A percentile compares a stretch with the other conserved stretches of the same genome.
Conservation (phyloP, 2,329 filamentous ascomycete genomes). For the Myotisia sp. region DNA sequence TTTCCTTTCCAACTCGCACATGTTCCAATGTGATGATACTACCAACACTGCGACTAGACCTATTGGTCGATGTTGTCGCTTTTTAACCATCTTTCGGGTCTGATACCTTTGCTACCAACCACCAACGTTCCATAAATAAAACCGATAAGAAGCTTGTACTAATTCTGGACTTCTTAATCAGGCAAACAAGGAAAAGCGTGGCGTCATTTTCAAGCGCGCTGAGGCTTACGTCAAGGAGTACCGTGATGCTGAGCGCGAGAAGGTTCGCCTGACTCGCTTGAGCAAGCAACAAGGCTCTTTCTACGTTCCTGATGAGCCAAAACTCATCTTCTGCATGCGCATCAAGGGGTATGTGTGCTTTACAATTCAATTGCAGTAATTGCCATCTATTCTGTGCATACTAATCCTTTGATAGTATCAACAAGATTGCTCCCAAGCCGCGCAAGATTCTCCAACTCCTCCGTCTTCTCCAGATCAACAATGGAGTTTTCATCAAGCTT, state of each 20-base stretch:
- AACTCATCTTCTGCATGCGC: constrained; percentile 93
- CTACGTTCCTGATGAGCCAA: constrained; percentile 88
- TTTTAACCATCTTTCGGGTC: constrained; percentile 49
- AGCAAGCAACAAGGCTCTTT: constrained; percentile 86
- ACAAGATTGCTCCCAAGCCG: constrained; percentile 99
- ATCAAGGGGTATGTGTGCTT: constrained; percentile 99
- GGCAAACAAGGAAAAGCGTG: constrained; percentile 98
- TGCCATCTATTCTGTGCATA: not conserved
- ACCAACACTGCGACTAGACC: constrained; percentile 85
- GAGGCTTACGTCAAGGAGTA: constrained; percentile 99
- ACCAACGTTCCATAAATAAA: constrained; percentile 12
- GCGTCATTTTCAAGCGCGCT: constrained; percentile 98
- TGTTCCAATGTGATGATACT: constrained; percentile 63
- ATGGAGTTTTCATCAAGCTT: constrained; percentile 92
- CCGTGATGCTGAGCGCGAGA: constrained; percentile 95
- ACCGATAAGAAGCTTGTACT: constrained; percentile 1
- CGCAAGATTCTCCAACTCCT: constrained; percentile 99
- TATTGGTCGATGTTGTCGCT: constrained; percentile 81
- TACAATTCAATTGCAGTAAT: too few relatives aligned
- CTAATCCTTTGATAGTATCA: constrained; percentile 57
- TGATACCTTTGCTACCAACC: constrained; percentile 41
- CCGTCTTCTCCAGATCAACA: constrained; percentile 99
- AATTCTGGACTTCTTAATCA: constrained; percentile 30
- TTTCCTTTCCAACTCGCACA: not conserved
- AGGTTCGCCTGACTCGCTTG: constrained; percentile 78